A percentile compares a stretch with the other conserved stretches of the same genome.
Evolutionary conservation across 306 rosid genomes (phyloP).

Genomic region (Myrica gale): DNA sequence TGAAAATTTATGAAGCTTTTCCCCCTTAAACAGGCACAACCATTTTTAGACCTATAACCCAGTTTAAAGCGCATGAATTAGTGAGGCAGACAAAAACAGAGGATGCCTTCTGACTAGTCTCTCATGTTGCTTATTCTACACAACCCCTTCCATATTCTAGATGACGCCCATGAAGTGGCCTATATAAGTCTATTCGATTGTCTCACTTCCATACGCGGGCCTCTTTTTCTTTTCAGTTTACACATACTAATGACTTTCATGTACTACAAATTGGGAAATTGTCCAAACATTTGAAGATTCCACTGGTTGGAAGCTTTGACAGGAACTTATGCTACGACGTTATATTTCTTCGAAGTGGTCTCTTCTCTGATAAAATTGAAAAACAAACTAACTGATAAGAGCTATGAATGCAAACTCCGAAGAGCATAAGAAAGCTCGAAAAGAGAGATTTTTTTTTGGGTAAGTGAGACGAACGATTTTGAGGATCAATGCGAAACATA

Average conservation of each 20-base stretch:
- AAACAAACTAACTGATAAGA: neutral
- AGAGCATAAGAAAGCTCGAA: neutral
- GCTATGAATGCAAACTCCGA: neutral
- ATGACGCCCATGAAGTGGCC: neutral
- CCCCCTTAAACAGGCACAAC: neutral
- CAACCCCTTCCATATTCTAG: neutral
- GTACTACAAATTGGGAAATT: neutral
- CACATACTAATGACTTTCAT: neutral
- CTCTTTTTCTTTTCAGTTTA: neutral
- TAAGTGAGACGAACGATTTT: neutral
- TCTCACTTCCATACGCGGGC: neutral
- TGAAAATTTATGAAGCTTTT: neutral
- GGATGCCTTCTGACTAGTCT: neutral
- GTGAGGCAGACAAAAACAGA: neutral
- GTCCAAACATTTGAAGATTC: neutral
- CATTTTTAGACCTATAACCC: neutral
- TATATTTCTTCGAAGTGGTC: neutral
- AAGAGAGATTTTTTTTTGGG: too few species aligned
- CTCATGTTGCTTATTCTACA: neutral
- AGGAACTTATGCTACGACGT: neutral
- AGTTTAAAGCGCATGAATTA: neutral
- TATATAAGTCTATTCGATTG: neutral
- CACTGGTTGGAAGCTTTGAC: neutral
- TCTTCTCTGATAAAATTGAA: neutral
- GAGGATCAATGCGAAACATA: neutral